Evolutionary conservation across 768 basidiomycete genomes (phyloP).

Genomic region (Tulasnella calospora): DNA sequence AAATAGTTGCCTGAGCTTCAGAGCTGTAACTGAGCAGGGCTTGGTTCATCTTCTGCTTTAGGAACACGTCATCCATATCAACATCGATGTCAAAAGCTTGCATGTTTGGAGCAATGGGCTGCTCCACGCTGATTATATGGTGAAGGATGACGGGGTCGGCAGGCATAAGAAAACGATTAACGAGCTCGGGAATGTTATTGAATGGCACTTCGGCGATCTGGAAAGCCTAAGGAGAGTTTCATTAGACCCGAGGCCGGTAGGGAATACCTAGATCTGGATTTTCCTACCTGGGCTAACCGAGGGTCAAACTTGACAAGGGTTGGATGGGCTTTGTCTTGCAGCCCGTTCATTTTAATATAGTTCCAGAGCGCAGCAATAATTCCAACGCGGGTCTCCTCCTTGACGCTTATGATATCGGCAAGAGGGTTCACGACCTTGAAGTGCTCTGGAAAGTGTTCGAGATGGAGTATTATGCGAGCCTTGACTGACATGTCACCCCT

Average conservation of each 20-base stretch:
- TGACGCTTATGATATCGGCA: constrained; percentile 60
- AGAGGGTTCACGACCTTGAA: constrained; percentile 67
- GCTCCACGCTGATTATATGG: constrained; percentile 43
- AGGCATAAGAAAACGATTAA: constrained; percentile 70
- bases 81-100: constrained; percentile 84
- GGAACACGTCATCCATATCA: constrained; percentile 71
- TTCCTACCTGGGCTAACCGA: constrained; percentile 52
- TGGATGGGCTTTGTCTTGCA: constrained; percentile 80
- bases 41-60: constrained; percentile 67
- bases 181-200: constrained; percentile 75
- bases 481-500: constrained; percentile 75
- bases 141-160: constrained; percentile 78
- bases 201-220: constrained; percentile 65
- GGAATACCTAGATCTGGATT: neutral
- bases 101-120: constrained; percentile 45
- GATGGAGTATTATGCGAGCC: constrained; percentile 74
- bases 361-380: constrained; percentile 85
- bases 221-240: constrained; percentile 51
- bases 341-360: constrained; percentile 76
- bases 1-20: constrained; percentile 61
- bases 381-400: constrained; percentile 78
- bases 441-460: constrained; percentile 83
- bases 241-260: neutral
- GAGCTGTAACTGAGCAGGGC: constrained; percentile 65
- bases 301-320: constrained; percentile 66